Base-by-base conservation (phyloP, 164 flowering plant species). In the Vitis rupestris region DNA sequence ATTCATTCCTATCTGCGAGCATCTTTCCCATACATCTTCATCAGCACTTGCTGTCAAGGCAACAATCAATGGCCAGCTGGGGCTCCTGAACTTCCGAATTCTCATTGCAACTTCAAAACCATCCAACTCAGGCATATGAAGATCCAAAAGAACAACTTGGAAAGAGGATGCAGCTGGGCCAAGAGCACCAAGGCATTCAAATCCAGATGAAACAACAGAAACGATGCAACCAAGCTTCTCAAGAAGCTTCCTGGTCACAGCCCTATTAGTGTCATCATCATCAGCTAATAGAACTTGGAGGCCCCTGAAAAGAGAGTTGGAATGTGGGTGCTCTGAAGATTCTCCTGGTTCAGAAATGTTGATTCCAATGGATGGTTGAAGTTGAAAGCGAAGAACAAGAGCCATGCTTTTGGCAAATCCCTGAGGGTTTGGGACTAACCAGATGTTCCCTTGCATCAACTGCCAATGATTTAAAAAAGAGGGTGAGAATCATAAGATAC, bases 381-480 rank as follows among this genome's bases (percentile, higher is more conserved):
- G 65, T 70, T 88, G 95, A 68, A 96, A 86, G 29, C 89, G 80
- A 51, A 96, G 88, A 54, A 83, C 76, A 3, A 96, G 86, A 2
- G 82, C 83, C 92, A 90, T 89, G 83, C 87, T 80, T 71, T 82
- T 89, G 31, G 83, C 74, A 65, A 75, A 73, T 13, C 97, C 99
- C 50, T 75, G 85, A 47, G 88, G 76, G 68, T 74, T 81, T 27
- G 90, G 89, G n/a, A 81, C 76, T 30, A 81, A 84, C 95, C 95
- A 90, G 50, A 96, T 88, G 75, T 84, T 88, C 47, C 99, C 99
- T 80, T 92, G 98, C 97, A 96, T 96, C 80, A 89, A 65, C 99
- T 96, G 93, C 73, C 63, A 63, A 71, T 73, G 9, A 29, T 49
- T 23, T 12, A 13, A 23, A 19, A 0, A 31, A 16, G 10, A 58